Conservation (phyloP, 768 basidiomycete genomes). For the Trametes maxima region DNA sequence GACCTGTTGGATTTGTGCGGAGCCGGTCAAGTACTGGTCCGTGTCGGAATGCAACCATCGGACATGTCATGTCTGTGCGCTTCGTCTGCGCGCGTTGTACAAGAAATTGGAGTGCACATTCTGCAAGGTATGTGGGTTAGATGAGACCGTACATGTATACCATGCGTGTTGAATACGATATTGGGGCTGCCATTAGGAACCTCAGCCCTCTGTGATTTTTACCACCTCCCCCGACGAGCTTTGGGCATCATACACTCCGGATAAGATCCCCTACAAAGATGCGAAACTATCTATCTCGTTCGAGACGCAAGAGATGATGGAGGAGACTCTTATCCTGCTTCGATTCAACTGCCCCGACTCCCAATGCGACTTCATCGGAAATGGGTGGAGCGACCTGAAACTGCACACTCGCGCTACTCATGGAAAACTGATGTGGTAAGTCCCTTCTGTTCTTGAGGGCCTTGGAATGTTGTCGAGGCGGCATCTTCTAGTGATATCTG, state of each 20-base stretch:
- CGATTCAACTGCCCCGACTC: conserved; percentile 92
- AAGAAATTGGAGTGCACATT: conserved; percentile 94
- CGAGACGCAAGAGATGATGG: conserved; percentile 93
- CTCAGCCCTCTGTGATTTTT: conserved; percentile 75
- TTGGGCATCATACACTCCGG: conserved; percentile 61
- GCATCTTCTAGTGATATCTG: conserved; percentile 72
- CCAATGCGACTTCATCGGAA: conserved; percentile 80
- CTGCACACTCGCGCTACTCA: conserved; percentile 80
- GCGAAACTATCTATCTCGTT: conserved; percentile 77
- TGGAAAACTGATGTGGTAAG: conserved; percentile 80
- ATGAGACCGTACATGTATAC: background rate
- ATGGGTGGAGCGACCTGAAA: conserved; percentile 89
- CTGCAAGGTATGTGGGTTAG: conserved; percentile 72
- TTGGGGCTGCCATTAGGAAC: conserved; percentile 49
- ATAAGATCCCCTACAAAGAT: conserved; percentile 65
- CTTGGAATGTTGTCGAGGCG: background rate
- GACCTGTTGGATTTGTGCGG: conserved; percentile 93
- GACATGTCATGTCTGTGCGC: conserved; percentile 92
- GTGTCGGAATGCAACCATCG: conserved; percentile 91
- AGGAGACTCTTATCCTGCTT: conserved; percentile 86
- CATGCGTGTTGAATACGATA: background rate
- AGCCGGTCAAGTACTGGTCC: conserved; percentile 88
- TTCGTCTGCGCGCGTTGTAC: conserved; percentile 88
- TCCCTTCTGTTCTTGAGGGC: background rate
- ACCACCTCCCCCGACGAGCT: conserved; percentile 63